Evolutionary conservation across 306 rosid species (phyloP).

Genomic region (Herpetospermum pedunculosum): DNA sequence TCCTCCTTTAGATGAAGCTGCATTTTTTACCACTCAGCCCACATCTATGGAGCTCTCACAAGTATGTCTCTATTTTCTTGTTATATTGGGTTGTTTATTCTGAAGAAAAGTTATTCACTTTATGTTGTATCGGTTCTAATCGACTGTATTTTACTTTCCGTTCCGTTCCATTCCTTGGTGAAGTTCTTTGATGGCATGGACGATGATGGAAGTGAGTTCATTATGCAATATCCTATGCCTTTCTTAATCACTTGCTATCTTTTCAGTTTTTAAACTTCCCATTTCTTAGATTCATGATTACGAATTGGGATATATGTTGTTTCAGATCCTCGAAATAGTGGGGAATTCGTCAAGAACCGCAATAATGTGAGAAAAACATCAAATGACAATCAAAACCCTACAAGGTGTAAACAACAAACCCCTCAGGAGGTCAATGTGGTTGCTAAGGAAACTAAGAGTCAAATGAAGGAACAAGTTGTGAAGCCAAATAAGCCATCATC

Average conservation of each 20-base stretch:
- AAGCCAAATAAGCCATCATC: slow-evolving; percentile 36
- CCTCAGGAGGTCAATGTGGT: slow-evolving; percentile 19
- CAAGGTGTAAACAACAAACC: slow-evolving; percentile 29
- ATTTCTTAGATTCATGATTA: slow-evolving; percentile 26
- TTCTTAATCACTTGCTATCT: slow-evolving; percentile 11
- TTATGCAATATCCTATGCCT: slow-evolving; percentile 25
- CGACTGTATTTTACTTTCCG: slow-evolving; percentile 29
- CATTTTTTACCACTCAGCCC: slow-evolving; percentile 47
- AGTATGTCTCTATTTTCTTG: slow-evolving; percentile 25
- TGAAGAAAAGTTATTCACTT: neutral
- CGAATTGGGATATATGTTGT: slow-evolving; percentile 26
- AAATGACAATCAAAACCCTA: slow-evolving; percentile 21
- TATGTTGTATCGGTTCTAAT: slow-evolving; percentile 11
- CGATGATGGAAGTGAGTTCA: slow-evolving; percentile 88
- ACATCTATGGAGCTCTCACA: slow-evolving; percentile 70
- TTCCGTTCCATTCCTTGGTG: slow-evolving; percentile 15
- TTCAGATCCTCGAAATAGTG: slow-evolving; percentile 74
- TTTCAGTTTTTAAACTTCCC: slow-evolving; percentile 31
- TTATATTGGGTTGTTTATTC: neutral
- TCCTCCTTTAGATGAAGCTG: slow-evolving; percentile 84
- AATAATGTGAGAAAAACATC: slow-evolving; percentile 46
- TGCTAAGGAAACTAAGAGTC: slow-evolving; percentile 36
- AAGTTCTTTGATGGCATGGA: slow-evolving; percentile 99
- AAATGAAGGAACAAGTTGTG: slow-evolving; percentile 28
- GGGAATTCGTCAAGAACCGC: slow-evolving; percentile 32